Conservation (phyloP, 371 early-diverging fungal genomes). For the Lichtheimia ramosa region DNA sequence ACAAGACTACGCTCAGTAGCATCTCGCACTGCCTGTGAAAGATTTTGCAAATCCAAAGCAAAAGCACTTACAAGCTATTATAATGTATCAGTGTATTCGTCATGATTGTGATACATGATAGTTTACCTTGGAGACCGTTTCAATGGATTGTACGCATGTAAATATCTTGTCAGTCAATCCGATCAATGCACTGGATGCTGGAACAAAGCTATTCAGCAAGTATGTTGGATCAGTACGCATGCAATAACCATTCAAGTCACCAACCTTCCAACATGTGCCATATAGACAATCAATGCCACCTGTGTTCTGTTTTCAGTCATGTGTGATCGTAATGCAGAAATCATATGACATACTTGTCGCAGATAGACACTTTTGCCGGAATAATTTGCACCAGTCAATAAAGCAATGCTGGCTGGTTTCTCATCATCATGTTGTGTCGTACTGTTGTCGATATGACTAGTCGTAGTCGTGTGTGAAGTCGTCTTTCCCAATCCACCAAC, state of each 20-base stretch:
- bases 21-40: conserved; percentile 52
- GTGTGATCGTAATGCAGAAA: too few species aligned
- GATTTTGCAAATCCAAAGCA: conserved; percentile 69
- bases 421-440: neutral
- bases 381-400: conserved; percentile 77
- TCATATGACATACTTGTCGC: conserved; percentile 59
- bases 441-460: too few species aligned
- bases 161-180: conserved; percentile 92
- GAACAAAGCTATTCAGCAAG: conserved; percentile 85
- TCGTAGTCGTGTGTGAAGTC: neutral
- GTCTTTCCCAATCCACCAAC: conserved; percentile 28
- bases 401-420: conserved; percentile 39
- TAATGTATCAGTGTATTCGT: neutral
- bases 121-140: conserved; percentile 50
- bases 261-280: conserved; percentile 82
- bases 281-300: conserved; percentile 68
- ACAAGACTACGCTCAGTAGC: conserved; percentile 57
- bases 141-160: conserved; percentile 68
- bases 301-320: conserved; percentile 16
- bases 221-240: too few species aligned
- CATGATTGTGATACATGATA: neutral
- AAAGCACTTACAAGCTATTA: conserved; percentile 70
- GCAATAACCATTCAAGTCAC: too few species aligned
- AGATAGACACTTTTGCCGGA: conserved; percentile 82
- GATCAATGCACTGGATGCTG: conserved; percentile 78